phyloP scores from a whole-genome alignment of 345 rosid species.

The Eucalyptus leucophloia region DNA sequence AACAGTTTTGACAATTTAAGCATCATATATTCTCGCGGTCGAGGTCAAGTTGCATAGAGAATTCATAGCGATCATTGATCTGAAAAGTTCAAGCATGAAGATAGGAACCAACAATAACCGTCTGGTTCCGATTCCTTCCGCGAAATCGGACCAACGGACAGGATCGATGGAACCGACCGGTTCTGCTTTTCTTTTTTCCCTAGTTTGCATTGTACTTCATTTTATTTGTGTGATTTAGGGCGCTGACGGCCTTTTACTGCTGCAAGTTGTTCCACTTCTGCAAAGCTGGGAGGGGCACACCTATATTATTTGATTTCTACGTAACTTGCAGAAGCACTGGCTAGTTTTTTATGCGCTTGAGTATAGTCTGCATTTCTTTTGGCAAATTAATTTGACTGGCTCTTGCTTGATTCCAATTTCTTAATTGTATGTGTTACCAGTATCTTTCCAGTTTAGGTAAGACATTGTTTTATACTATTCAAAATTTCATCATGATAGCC shows the following conservation, averaged over 20 bases:
- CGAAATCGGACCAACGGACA: not conserved
- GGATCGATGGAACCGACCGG: not conserved
- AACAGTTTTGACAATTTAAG: not conserved
- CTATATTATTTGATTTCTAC: not conserved
- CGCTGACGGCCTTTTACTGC: not conserved
- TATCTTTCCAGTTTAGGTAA: not conserved
- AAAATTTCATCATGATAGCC: not conserved
- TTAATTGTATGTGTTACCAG: not conserved
- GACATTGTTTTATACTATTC: not conserved
- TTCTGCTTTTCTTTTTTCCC: not conserved
- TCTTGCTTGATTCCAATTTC: not conserved
- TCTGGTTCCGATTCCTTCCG: not conserved
- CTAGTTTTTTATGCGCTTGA: not conserved
- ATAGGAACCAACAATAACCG: not conserved
- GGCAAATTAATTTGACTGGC: not conserved
- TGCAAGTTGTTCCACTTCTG: not conserved
- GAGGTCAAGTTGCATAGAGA: constrained; percentile 90
- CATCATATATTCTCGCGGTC: constrained; percentile 64
- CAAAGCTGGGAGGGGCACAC: not conserved
- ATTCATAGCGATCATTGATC: constrained; percentile 44
- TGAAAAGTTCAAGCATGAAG: not conserved
- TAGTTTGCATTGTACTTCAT: not conserved
- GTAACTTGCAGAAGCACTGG: not conserved
- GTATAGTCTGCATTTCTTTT: not conserved
- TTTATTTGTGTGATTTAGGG: not conserved